These are phyloP conservation scores for Linum trigynum DNA, from an alignment of 345 rosid species.

Conservation along the genomic window DNA sequence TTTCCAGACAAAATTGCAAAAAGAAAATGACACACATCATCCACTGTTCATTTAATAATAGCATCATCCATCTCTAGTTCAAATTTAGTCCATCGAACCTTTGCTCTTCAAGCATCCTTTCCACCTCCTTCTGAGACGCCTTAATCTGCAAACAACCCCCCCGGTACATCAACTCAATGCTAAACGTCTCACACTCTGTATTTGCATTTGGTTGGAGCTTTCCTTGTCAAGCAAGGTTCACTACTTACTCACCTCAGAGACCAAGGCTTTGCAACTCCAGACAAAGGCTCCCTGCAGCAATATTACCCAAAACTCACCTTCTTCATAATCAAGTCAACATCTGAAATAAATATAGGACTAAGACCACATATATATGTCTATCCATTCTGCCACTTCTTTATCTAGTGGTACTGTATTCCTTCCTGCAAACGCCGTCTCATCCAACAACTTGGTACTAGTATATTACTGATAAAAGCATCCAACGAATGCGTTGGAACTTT, in stretches of 20 bases:
- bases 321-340: not conserved
- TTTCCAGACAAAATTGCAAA: not conserved
- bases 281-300: constrained; percentile 73
- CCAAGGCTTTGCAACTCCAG: constrained; percentile 87
- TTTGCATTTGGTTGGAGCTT: not conserved
- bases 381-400: not conserved
- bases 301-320: not conserved
- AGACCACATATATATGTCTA: constrained; percentile 3
- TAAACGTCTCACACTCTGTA: not conserved
- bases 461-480: not conserved
- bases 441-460: not conserved
- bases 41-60: not conserved
- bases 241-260: constrained; percentile 58
- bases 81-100: constrained; percentile 32
- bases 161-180: not conserved
- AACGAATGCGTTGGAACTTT: not conserved
- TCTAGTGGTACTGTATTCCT: not conserved
- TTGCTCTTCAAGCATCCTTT: constrained; percentile 64
- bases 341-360: not conserved
- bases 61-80: not conserved
- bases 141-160: constrained; percentile 44
- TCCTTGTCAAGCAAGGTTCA: not conserved
- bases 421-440: not conserved
- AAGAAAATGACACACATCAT: constrained; percentile 8
- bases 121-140: constrained; percentile 63